Conservation (phyloP, 2,329 filamentous ascomycete genomes). For the Paramyrothecium sp. region DNA sequence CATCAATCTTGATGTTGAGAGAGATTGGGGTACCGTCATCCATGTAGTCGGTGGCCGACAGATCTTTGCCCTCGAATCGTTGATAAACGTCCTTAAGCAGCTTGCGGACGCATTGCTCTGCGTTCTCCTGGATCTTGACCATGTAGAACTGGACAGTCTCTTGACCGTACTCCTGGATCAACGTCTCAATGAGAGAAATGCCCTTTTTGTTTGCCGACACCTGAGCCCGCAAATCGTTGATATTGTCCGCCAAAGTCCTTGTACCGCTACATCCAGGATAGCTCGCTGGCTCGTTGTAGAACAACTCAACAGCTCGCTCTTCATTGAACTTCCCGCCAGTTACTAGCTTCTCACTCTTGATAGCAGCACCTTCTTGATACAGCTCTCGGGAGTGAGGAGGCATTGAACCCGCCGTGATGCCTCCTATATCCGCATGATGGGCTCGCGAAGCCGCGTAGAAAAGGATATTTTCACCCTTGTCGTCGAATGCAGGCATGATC, state of each 20-base stretch:
- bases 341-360: conserved; percentile 68
- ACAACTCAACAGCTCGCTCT: conserved; percentile 67
- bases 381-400: conserved; percentile 68
- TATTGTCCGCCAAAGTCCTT: conserved; percentile 74
- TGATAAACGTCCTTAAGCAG: conserved; percentile 70
- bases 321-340: conserved; percentile 77
- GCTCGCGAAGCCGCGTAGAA: conserved; percentile 81
- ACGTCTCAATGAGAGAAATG: conserved; percentile 72
- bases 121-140: conserved; percentile 77
- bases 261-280: conserved; percentile 77
- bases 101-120: conserved; percentile 70
- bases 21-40: conserved; percentile 79
- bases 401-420: conserved; percentile 79
- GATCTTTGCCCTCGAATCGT: conserved; percentile 67
- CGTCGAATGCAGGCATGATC: conserved; percentile 73
- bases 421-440: conserved; percentile 83
- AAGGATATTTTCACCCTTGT: conserved; percentile 64
- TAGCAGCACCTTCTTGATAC: conserved; percentile 62
- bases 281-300: conserved; percentile 72
- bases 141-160: conserved; percentile 82
- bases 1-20: conserved; percentile 72
- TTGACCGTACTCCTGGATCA: conserved; percentile 77
- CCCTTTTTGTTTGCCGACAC: conserved; percentile 84
- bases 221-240: conserved; percentile 81
- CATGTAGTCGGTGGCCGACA: conserved; percentile 77